A percentile compares a stretch with the other conserved stretches of the same genome.
Evolutionary conservation across 352 stramenopile genomes (phyloP).

Genomic region (Phytophthora melonis): DNA sequence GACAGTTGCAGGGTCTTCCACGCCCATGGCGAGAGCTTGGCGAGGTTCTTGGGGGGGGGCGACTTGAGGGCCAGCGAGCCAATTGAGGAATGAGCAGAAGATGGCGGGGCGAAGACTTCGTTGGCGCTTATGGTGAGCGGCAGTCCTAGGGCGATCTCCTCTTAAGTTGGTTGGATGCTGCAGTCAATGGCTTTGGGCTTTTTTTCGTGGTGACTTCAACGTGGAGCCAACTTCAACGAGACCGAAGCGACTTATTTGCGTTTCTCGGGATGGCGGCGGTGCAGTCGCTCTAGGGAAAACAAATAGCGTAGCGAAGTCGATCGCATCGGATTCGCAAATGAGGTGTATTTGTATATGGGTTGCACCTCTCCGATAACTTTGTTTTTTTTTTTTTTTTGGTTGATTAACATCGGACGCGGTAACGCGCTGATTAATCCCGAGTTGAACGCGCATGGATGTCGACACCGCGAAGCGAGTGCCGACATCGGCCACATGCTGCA

Average conservation of each 20-base stretch:
- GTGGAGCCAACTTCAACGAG: constrained; percentile 31
- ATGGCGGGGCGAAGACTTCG: neutral
- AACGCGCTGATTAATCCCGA: constrained; percentile 29
- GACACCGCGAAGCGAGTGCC: neutral
- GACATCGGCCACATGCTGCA: neutral
- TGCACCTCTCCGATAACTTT: neutral
- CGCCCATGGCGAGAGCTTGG: constrained; percentile 31
- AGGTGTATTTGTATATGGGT: constrained; percentile 7
- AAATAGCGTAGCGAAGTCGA: neutral
- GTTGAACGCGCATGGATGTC: constrained; percentile 4
- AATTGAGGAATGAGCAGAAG: constrained; percentile 43
- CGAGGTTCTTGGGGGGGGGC: neutral
- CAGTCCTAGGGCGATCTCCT: neutral
- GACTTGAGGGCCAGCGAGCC: constrained; percentile 30
- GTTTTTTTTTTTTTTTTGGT: neutral
- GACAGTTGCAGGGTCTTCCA: constrained; percentile 24
- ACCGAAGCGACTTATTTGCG: constrained; percentile 44
- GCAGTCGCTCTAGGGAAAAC: neutral
- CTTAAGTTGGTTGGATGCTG: neutral
- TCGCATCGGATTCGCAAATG: neutral
- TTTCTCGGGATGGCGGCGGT: constrained; percentile 18
- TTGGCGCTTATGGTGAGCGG: neutral
- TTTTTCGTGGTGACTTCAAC: constrained; percentile 27
- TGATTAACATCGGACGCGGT: constrained; percentile 17
- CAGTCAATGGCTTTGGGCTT: neutral